Base-by-base conservation (phyloP, 1,139 yeast genomes). In the Blastobotrys illinoisensis region DNA sequence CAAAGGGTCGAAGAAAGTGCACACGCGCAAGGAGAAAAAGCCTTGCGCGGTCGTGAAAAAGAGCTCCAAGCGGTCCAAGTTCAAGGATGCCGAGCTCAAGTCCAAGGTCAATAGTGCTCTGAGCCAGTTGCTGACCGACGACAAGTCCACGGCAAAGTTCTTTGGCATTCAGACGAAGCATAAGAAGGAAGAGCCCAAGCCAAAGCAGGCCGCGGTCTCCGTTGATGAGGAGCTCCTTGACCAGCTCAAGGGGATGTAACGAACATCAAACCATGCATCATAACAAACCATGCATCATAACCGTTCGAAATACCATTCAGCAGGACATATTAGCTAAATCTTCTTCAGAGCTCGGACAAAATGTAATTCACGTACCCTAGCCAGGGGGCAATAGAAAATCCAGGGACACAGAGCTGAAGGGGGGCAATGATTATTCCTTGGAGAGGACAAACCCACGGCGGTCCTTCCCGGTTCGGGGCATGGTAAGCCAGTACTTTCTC, bases 391-490 rank as follows among this genome's bases (percentile, higher is more conserved):
- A 48, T 40, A 23, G 19, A 49, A 19, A 44, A 49, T 9, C n/a
- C n/a, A n/a, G n/a, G n/a, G n/a, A n/a, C n/a, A n/a, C n/a, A n/a
- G n/a, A n/a, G n/a, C 20, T 23, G 20, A 23, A 13, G 18, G 32
- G 5, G 44, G 3, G 13, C 44, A 5, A 26, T 11, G 7, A 11
- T n/a, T 32, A 32, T 16, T 32, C 40, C 40, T 32, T 32, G 40
- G 40, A 49, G 14, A 61, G 54, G 1, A 67, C 64, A 44, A 66
- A 61, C 16, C 71, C 71, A 11, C 71, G 56, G 14, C 71, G 59
- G 52, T 67, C 70, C 46, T 67, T 67, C 28, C 64, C 70, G 0
- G 63, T 56, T n/a, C 70, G 56, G 2, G 70, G 64, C 44, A 64
- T 58, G 18, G 62, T 59, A 45, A 68, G 56, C 70, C 71, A 67